Base-by-base conservation (phyloP, 495 filamentous ascomycete species). In the Penicillium cataractarum region DNA sequence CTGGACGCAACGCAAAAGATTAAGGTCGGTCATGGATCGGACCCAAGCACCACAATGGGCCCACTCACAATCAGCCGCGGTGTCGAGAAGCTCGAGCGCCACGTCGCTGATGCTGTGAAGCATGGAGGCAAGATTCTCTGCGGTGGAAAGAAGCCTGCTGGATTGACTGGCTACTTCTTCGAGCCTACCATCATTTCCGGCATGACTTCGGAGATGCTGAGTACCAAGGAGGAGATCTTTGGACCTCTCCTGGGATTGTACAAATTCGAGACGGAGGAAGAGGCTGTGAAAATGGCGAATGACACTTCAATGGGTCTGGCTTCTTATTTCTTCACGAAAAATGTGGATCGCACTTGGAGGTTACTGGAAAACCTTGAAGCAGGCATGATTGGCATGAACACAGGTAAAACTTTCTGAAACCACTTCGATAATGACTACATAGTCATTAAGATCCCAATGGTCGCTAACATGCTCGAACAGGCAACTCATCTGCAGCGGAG, bases 401-500 rank as follows among this genome's bases (percentile, higher is more conserved):
- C 40, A 10, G 40, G 40, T 44, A 22, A 22, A 19, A n/a, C n/a
- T n/a, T n/a, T n/a, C n/a, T n/a, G n/a, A n/a, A 44, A 44, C 10
- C 17, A 1, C 8, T 4, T 6, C 12, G 40, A 22, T 0, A 1
- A 1, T 10, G 6, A 22, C 19, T 9, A 21, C 19, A 9, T 21
- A 7, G n/a, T 22, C 6, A 10, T 21, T 12, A 21, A 21, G 40
- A 21, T 44, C 8, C 22, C 19, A 6, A 0, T 10, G 7, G 8
- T n/a, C n/a, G 19, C 40, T 44, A 22, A 44, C 10, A 22, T 8
- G 21, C 7, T 44, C 19, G 7, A 44, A 22, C 40, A 44, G 40
- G 40, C 8, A 44, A 44, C 7, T 44, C 40, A 10, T 44, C 40
- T 44, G 40, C 19, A 74, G 68, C 58, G 4, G 58, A 61, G 37